Percentiles rank a stretch among this genome's conserved stretches.
phyloP scores from a whole-genome alignment of 2,329 filamentous ascomycete species.

The Chrysoporthe puriensis region DNA sequence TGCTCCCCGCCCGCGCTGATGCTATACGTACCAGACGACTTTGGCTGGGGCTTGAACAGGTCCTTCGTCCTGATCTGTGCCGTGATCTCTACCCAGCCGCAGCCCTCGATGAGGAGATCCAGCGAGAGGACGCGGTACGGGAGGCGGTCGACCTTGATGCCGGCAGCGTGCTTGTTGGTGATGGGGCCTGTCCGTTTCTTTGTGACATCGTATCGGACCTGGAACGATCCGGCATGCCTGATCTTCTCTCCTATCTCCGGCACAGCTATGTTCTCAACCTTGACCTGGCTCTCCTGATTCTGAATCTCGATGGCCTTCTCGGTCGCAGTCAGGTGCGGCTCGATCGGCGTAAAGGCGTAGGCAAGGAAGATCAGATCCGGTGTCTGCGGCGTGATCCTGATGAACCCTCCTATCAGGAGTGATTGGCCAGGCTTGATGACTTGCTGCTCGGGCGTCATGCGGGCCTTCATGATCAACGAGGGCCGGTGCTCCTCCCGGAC shows the following conservation, averaged over 20 bases:
- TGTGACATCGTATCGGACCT: conserved; percentile 82
- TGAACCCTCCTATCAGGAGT: conserved; percentile 80
- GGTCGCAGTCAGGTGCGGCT: conserved; percentile 76
- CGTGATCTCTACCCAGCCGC: conserved; percentile 89
- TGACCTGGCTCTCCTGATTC: conserved; percentile 60
- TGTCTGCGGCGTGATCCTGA: conserved; percentile 80
- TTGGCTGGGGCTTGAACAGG: conserved; percentile 37
- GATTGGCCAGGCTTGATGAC: conserved; percentile 77
- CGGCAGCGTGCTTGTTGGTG: conserved; percentile 64
- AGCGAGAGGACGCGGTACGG: conserved; percentile 80
- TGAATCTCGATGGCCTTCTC: conserved; percentile 80
- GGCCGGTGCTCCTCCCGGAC: conserved; percentile 68
- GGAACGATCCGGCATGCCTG: conserved; percentile 72
- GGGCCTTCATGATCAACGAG: conserved; percentile 77
- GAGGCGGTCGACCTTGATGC: conserved; percentile 67
- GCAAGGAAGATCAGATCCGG: conserved; percentile 69
- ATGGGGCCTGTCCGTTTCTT: conserved; percentile 75
- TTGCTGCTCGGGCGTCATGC: conserved; percentile 73
- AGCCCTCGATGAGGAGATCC: conserved; percentile 88
- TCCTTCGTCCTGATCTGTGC: conserved; percentile 74
- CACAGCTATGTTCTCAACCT: conserved; percentile 65
- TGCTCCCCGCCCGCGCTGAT: conserved; percentile 26
- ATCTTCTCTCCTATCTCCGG: conserved; percentile 62
- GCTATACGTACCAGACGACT: conserved; percentile 9
- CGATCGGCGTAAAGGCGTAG: conserved; percentile 84